Evolutionary conservation across 805 yeast genomes (phyloP).

Genomic region (Candida nonsorbophila): DNA sequence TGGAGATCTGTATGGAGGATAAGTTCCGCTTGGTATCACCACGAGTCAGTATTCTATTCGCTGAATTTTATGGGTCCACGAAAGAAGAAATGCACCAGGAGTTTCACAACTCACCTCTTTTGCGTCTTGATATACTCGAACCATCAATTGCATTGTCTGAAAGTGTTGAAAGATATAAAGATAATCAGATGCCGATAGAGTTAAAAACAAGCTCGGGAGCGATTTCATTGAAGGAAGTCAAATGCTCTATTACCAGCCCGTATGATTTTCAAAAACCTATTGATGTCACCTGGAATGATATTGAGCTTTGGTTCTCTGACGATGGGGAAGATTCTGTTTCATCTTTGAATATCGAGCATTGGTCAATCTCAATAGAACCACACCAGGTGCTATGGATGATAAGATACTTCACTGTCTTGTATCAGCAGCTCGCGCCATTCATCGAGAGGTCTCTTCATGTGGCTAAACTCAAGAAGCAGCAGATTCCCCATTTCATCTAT

Average conservation of each 20-base stretch:
- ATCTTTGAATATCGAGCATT: constrained; percentile 14
- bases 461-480: constrained; percentile 6
- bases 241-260: constrained; percentile 18
- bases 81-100: constrained; percentile 16
- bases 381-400: constrained; percentile 17
- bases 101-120: no score
- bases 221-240: constrained; percentile 28
- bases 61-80: constrained; percentile 19
- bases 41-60: constrained; percentile 31
- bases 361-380: constrained; percentile 14
- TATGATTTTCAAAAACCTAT: constrained; percentile 11
- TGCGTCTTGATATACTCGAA: constrained; percentile 24
- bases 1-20: constrained; percentile 25
- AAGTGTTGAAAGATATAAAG: constrained; percentile 5
- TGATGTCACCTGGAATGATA: constrained; percentile 16
- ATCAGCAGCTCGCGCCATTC: constrained; percentile 10
- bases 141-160: constrained; percentile 29
- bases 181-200: constrained; percentile 1
- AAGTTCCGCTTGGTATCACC: constrained; percentile 49
- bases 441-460: constrained; percentile 12
- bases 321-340: constrained; percentile 11
- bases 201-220: constrained; percentile 10
- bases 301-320: constrained; percentile 33
- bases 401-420: constrained; percentile 10
- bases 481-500: constrained; percentile 36